Percentiles rank a stretch among this genome's conserved stretches.
These are phyloP conservation scores for Musa troglodytarum DNA, from an alignment of 176 grass and related monocot genomes.

Conservation along the genomic window DNA sequence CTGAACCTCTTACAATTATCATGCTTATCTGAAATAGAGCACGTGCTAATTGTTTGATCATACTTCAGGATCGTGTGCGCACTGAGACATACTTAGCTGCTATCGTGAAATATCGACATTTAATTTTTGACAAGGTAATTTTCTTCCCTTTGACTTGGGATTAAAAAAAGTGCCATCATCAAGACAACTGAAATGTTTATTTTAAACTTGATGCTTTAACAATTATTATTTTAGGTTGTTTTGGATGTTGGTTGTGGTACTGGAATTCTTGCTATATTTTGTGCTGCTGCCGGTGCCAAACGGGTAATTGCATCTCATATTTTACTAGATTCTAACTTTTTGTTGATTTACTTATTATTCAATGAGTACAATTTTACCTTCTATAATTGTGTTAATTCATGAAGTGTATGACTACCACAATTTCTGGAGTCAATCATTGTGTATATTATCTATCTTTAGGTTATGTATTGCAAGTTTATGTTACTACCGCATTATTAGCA, in stretches of 20 bases:
- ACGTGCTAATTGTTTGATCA: constrained; percentile 24
- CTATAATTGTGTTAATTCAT: background rate
- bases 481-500: background rate
- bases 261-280: constrained; percentile 93
- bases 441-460: background rate
- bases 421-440: background rate
- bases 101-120: constrained; percentile 67
- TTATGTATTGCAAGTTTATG: background rate
- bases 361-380: background rate
- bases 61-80: constrained; percentile 74
- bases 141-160: constrained; percentile 3
- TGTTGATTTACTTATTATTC: background rate
- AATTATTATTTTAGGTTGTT: constrained; percentile 56
- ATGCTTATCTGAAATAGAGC: background rate
- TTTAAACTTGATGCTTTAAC: constrained; percentile 1
- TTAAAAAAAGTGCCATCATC: constrained; percentile 11
- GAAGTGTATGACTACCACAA: background rate
- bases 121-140: constrained; percentile 77
- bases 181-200: constrained; percentile 6
- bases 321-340: constrained; percentile 12
- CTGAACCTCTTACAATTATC: background rate
- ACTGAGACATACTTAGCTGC: constrained; percentile 80
- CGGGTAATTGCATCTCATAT: constrained; percentile 47
- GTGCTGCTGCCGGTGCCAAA: constrained; percentile 77
- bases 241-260: constrained; percentile 98